Evolutionary conservation across 495 filamentous ascomycete genomes (phyloP), one percentile per base, ranked within the genome.

Genomic region (Clohesyomyces aquaticus): DNA sequence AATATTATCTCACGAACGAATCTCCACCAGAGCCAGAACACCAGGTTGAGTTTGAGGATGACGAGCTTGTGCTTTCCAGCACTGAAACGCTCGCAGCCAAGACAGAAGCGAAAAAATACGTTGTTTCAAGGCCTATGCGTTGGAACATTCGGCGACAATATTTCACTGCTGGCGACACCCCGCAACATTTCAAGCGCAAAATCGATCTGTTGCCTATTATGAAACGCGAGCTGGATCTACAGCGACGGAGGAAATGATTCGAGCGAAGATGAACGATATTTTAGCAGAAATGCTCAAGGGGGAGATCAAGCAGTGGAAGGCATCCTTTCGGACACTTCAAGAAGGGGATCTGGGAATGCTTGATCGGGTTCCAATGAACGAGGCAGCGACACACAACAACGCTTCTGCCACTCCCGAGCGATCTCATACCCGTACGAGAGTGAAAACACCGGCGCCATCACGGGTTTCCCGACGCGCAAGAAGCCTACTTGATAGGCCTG

Each of bases 131-230:
- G 16, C 3, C 43, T 8, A 47, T 27, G 54, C 45, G 63, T 2
- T 66, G 63, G 56, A 28, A 60, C n/a, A 25, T 66, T 6, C 47
- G 55, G 16, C 18, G 19, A 1, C 26, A 14, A 18, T 10, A 3
- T 1, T 29, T 64, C 26, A 19, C 10, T 29, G 14, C 27, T 3
- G 46, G 22, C 19, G 29, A 32, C 19, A 12, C 60, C 53, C 32
- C 27, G 3, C 18, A 3, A 2, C 25, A 48, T 27, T 65, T 65
- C 29, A 1, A 43, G 19, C 27, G 21, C 16, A 43, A 4, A 18
- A 25, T 28, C 12, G 62, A 65, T 29, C 62, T 65, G 12, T 25
- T 59, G 14, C 55, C 62, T 4, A 27, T 65, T 19, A 41, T 49
- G 4, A 25, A 55, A 29, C 10, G 23, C 1, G 50, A 60, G 22